Conservation (phyloP, 768 basidiomycete species). For the Symmetrospora coprosmae region DNA sequence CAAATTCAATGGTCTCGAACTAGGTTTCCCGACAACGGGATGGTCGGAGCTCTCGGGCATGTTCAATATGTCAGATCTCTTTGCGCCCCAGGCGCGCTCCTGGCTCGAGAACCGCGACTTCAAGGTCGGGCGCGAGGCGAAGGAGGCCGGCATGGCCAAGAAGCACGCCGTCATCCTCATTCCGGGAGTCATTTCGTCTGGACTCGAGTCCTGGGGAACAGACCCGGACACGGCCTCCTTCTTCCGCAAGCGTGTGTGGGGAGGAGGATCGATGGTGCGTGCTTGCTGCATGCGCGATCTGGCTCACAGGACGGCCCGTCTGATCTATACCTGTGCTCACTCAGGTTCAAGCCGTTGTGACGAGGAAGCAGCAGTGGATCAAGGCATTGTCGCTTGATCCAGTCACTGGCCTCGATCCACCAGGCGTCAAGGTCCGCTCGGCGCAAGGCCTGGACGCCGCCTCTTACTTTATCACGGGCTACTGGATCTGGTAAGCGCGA, state of each 20-base stretch:
- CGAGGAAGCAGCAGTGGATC: constrained; percentile 81
- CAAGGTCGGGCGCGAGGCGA: constrained; percentile 29
- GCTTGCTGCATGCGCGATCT: constrained; percentile 34
- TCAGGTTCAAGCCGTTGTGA: constrained; percentile 69
- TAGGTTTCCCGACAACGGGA: constrained; percentile 16
- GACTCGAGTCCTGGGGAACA: constrained; percentile 88
- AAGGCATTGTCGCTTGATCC: constrained; percentile 79
- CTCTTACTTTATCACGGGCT: constrained; percentile 52
- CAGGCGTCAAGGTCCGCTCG: constrained; percentile 69
- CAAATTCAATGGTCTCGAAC: neutral
- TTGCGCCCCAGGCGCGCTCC: constrained; percentile 9
- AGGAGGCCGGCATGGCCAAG: constrained; percentile 25
- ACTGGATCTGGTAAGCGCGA: constrained; percentile 79
- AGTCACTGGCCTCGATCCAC: constrained; percentile 76
- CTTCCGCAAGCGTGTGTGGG: constrained; percentile 70
- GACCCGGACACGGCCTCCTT: constrained; percentile 66
- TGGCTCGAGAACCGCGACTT: constrained; percentile 24
- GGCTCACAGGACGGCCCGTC: constrained; percentile 47
- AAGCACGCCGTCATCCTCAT: constrained; percentile 32
- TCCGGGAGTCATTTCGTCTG: constrained; percentile 35
- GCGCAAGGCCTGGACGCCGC: constrained; percentile 51
- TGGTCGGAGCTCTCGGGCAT: constrained; percentile 2
- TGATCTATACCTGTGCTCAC: constrained; percentile 4
- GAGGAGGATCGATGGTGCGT: constrained; percentile 28
- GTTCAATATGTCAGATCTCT: constrained; percentile 20